phyloP scores from a whole-genome alignment of 2,329 filamentous ascomycete species.

The Penicillium digitatum region DNA sequence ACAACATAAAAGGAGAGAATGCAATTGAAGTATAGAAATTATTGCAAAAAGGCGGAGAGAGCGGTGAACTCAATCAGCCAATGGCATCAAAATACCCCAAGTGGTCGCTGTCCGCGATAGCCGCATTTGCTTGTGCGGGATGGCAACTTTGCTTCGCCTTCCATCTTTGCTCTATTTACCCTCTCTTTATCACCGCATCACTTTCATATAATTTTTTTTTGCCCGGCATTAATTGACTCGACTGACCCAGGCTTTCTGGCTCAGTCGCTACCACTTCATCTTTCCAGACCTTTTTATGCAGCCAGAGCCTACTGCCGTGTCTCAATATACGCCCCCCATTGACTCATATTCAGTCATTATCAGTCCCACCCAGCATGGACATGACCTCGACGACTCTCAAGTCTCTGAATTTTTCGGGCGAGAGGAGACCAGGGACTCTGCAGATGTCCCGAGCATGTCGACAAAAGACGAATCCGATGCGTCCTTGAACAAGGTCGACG shows the following conservation, averaged over 20 bases:
- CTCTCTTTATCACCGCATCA: constrained; percentile 12
- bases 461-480: constrained; percentile 17
- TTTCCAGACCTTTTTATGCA: constrained; percentile 59
- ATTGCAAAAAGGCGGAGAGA: not conserved
- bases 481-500: constrained; percentile 25
- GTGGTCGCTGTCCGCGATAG: not conserved
- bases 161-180: constrained; percentile 4
- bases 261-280: constrained; percentile 49
- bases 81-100: not conserved
- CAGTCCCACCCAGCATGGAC: constrained; percentile 58
- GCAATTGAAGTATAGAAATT: not conserved
- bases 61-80: not conserved
- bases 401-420: constrained; percentile 43
- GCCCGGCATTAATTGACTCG: constrained; percentile 23
- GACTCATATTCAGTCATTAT: constrained; percentile 37
- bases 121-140: constrained; percentile 10
- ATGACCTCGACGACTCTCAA: constrained; percentile 44
- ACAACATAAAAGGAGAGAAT: not conserved
- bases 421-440: constrained; percentile 38
- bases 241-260: constrained; percentile 53
- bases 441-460: constrained; percentile 22
- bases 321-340: constrained; percentile 44
- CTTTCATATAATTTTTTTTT: constrained; percentile 9
- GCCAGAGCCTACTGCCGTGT: constrained; percentile 54
- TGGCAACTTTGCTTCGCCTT: constrained; percentile 19